phyloP scores from a whole-genome alignment of 768 basidiomycete species.

The Psilocybe azurescens region DNA sequence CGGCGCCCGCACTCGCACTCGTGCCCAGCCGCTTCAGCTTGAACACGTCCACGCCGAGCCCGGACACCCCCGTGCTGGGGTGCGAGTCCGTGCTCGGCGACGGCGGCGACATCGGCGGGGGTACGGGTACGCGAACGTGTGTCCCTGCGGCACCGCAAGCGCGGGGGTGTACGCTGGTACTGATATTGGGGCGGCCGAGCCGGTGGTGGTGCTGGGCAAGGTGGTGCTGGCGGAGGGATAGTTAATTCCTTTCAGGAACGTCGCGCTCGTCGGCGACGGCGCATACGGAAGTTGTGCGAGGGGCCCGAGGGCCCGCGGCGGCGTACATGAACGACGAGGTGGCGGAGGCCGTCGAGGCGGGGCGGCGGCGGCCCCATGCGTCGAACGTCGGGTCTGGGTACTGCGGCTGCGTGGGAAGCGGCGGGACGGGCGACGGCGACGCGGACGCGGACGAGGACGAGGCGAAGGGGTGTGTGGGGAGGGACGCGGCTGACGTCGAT shows the following conservation, averaged over 20 bases:
- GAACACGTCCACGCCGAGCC: slow-evolving; percentile 11
- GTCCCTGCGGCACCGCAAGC: not conserved
- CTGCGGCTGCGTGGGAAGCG: slow-evolving; percentile 6
- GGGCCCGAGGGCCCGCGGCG: too few relatives aligned
- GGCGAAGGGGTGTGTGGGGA: not conserved
- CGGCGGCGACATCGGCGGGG: slow-evolving; percentile 20
- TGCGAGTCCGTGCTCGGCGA: slow-evolving; percentile 26
- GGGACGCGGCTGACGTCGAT: too few relatives aligned
- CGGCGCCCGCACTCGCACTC: not conserved
- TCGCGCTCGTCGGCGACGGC: slow-evolving; percentile 2
- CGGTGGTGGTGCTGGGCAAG: too few relatives aligned
- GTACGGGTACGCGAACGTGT: slow-evolving; percentile 5
- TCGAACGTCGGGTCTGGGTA: slow-evolving; percentile 23
- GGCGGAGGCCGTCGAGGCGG: not conserved
- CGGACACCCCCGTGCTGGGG: slow-evolving; percentile 23
- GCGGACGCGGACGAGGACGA: not conserved
- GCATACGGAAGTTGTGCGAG: slow-evolving; percentile 5
- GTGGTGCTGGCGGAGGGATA: not conserved
- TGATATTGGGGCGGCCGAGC: too few relatives aligned
- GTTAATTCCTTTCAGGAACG: not conserved
- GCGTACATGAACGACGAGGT: not conserved
- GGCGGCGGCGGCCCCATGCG: slow-evolving; percentile 14
- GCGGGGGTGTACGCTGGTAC: not conserved
- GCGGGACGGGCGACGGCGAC: not conserved
- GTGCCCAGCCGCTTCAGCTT: slow-evolving; percentile 19